Evolutionary conservation across 2,329 filamentous ascomycete genomes (phyloP).

Genomic region (Alternaria burnsii): DNA sequence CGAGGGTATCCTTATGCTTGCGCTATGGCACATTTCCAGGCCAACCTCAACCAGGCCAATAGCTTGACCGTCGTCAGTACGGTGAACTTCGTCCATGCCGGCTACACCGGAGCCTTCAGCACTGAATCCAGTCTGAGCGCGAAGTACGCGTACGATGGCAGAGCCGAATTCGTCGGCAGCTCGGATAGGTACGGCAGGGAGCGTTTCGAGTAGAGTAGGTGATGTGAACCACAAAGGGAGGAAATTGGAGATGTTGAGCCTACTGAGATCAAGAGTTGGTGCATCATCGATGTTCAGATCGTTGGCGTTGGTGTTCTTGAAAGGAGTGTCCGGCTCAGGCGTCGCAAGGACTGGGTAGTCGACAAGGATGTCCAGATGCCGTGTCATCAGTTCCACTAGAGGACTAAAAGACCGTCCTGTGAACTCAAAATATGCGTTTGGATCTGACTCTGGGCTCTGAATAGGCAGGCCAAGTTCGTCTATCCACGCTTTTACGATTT

Average conservation of each 20-base stretch:
- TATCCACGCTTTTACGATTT: constrained; percentile 53
- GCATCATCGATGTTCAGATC: neutral
- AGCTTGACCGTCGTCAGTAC: constrained; percentile 26
- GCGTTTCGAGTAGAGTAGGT: constrained; percentile 49
- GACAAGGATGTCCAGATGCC: constrained; percentile 12
- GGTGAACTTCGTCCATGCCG: constrained; percentile 53
- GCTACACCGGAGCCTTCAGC: constrained; percentile 47
- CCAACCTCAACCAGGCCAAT: constrained; percentile 48
- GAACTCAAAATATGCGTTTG: constrained; percentile 33
- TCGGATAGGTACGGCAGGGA: constrained; percentile 49
- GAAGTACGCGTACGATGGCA: constrained; percentile 50
- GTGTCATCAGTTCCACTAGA: neutral
- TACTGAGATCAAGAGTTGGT: neutral
- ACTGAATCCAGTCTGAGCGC: constrained; percentile 53
- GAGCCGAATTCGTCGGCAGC: constrained; percentile 45
- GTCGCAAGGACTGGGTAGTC: constrained; percentile 21
- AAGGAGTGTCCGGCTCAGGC: neutral
- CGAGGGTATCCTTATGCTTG: constrained; percentile 21
- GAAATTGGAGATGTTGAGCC: constrained; percentile 22
- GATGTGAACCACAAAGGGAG: constrained; percentile 53
- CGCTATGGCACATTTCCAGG: constrained; percentile 35
- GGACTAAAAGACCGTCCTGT: constrained; percentile 13
- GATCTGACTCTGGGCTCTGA: constrained; percentile 6
- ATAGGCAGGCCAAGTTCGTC: constrained; percentile 37
- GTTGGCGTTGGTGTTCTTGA: neutral